Percentiles rank a stretch among this genome's conserved stretches.
These are phyloP conservation scores for Boletus subparvulus DNA, from an alignment of 768 basidiomycete species.

Conservation along the genomic window DNA sequence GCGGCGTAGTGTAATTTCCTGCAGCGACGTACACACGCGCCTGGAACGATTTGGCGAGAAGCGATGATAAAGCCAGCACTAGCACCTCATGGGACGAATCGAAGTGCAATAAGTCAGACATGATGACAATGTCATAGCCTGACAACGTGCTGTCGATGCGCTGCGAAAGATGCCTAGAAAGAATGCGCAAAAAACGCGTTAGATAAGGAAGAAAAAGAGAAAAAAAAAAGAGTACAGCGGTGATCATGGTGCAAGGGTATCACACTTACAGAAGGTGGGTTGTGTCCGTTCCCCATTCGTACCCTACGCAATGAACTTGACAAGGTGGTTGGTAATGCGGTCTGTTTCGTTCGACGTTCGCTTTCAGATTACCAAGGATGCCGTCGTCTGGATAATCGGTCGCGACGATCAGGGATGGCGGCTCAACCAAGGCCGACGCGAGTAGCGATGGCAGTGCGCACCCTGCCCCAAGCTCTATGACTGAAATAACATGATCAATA, in stretches of 20 bases:
- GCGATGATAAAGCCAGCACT: constrained; percentile 46
- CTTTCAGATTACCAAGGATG: constrained; percentile 55
- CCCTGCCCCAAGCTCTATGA: constrained; percentile 72
- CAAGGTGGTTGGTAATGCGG: constrained; percentile 38
- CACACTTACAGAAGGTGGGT: constrained; percentile 46
- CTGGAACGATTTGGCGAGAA: constrained; percentile 43
- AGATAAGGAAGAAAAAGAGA: background rate
- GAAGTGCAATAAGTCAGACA: constrained; percentile 75
- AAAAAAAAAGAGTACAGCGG: background rate
- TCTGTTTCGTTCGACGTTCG: constrained; percentile 55
- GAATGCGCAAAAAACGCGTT: background rate
- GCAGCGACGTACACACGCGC: constrained; percentile 59
- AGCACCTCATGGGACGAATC: constrained; percentile 57
- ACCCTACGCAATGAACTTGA: constrained; percentile 46
- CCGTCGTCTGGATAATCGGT: constrained; percentile 69
- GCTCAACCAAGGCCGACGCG: constrained; percentile 41
- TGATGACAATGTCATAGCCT: constrained; percentile 58
- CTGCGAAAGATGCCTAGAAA: constrained; percentile 16
- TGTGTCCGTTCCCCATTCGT: constrained; percentile 64
- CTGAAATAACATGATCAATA: constrained; percentile 32
- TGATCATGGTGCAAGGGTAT: background rate
- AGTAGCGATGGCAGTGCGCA: constrained; percentile 67
- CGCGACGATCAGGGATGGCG: constrained; percentile 54
- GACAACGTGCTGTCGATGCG: constrained; percentile 12
- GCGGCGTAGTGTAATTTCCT: constrained; percentile 57